A percentile compares a stretch with the other conserved stretches of the same genome.
Conservation (phyloP, 1,139 yeast species). For the Debaryomyces udenii region DNA sequence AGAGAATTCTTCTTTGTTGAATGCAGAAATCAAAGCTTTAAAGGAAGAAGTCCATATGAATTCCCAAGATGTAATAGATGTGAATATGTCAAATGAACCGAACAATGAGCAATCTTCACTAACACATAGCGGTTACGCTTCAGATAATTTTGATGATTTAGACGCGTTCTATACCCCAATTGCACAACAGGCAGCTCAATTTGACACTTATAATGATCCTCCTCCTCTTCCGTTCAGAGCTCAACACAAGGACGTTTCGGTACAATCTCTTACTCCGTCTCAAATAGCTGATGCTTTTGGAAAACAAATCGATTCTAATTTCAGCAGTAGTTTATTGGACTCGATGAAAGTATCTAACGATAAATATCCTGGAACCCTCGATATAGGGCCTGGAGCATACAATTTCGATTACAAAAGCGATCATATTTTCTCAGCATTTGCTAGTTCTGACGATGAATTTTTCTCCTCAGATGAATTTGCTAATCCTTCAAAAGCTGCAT, state of each 20-base stretch:
- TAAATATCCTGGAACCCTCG: not conserved
- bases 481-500: slow-evolving; percentile 2
- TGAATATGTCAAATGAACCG: slow-evolving; percentile 6
- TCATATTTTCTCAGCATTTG: slow-evolving; percentile 8
- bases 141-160: slow-evolving; percentile 7
- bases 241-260: slow-evolving; percentile 21
- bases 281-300: slow-evolving; percentile 36
- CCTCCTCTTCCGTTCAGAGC: slow-evolving; percentile 11
- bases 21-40: slow-evolving; percentile 25
- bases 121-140: not conserved
- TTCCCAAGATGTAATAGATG: slow-evolving; percentile 18
- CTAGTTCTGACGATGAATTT: slow-evolving; percentile 38
- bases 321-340: not conserved
- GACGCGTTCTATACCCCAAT: slow-evolving; percentile 5
- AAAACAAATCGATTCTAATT: slow-evolving; percentile 28
- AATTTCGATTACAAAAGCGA: not conserved
- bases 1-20: slow-evolving; percentile 27
- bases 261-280: slow-evolving; percentile 34
- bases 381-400: not conserved
- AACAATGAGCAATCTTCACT: not conserved
- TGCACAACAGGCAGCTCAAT: slow-evolving; percentile 8
- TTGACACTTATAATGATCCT: slow-evolving; percentile 12
- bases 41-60: slow-evolving; percentile 22
- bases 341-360: too few species aligned
- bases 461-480: slow-evolving; percentile 35